A percentile compares a stretch with the other conserved stretches of the same genome.
These are phyloP conservation scores for Nidularia sp. DNA, from an alignment of 768 basidiomycete genomes.

Conservation along the genomic window DNA sequence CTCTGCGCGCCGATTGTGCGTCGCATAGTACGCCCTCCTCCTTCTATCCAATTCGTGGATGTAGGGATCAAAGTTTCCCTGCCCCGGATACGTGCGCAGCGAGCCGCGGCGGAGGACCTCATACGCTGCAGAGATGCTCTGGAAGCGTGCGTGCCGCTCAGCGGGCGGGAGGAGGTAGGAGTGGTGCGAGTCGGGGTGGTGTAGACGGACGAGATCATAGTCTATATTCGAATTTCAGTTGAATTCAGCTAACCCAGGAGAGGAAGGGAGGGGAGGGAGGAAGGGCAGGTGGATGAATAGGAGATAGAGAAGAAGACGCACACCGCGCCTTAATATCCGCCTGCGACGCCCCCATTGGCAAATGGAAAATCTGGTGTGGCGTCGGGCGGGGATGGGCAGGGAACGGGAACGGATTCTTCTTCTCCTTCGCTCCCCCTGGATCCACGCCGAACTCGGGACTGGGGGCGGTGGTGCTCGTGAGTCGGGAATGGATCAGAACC, in stretches of 20 bases:
- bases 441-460: no score
- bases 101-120: conserved; percentile 41
- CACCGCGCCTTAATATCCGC: conserved; percentile 65
- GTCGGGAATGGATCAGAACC: background rate
- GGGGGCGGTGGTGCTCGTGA: background rate
- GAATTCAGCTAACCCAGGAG: no score
- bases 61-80: conserved; percentile 35
- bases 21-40: conserved; percentile 34
- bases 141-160: conserved; percentile 58
- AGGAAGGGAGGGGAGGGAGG: no score
- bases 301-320: conserved; percentile 25
- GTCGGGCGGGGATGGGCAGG: conserved; percentile 52
- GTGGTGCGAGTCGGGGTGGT: conserved; percentile 66
- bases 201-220: conserved; percentile 66
- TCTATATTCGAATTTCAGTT: conserved; percentile 32
- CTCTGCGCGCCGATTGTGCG: conserved; percentile 16
- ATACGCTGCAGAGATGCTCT: conserved; percentile 62
- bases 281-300: background rate
- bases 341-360: conserved; percentile 50
- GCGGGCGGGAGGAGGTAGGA: conserved; percentile 34
- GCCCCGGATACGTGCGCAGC: conserved; percentile 4
- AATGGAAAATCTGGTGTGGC: conserved; percentile 72
- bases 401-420: conserved; percentile 34
- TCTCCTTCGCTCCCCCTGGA: background rate
- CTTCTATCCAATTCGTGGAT: conserved; percentile 49